phyloP scores from a whole-genome alignment of 257 asterid genomes.

The Linderniella brevidens region DNA sequence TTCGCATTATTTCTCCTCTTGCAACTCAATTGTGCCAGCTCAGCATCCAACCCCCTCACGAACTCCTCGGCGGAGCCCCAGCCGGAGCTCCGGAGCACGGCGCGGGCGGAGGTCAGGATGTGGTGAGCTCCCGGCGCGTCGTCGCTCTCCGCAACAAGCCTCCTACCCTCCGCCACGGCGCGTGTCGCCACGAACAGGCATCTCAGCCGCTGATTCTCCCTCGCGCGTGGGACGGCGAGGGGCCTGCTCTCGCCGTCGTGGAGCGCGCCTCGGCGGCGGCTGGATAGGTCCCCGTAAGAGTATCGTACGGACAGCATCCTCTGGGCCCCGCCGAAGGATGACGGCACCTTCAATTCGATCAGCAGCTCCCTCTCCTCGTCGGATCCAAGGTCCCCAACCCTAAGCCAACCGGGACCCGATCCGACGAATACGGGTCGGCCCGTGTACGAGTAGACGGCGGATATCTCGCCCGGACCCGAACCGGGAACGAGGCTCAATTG shows the following conservation, averaged over 20 bases:
- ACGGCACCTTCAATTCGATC: constrained; percentile 74
- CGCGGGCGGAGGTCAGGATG: constrained; percentile 45
- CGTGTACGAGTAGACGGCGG: constrained; percentile 42
- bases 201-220: constrained; percentile 32
- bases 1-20: constrained; percentile 22
- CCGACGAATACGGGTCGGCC: constrained; percentile 45
- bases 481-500: constrained; percentile 38
- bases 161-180: constrained; percentile 58
- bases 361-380: constrained; percentile 68
- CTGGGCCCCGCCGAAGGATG: constrained; percentile 50
- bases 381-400: constrained; percentile 61
- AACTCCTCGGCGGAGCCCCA: constrained; percentile 53
- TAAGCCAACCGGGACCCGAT: constrained; percentile 47
- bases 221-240: constrained; percentile 25
- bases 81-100: constrained; percentile 35
- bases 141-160: constrained; percentile 26
- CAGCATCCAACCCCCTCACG: constrained; percentile 63
- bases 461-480: constrained; percentile 46
- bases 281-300: constrained; percentile 81
- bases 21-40: constrained; percentile 41
- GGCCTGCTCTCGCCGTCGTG: constrained; percentile 20
- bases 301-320: constrained; percentile 71
- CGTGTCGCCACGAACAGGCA: constrained; percentile 37
- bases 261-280: constrained; percentile 17
- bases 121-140: constrained; percentile 49